A percentile compares a stretch with the other conserved stretches of the same genome.
Conservation (phyloP, 2,329 filamentous ascomycete species). For the Neofusicoccum sp. region DNA sequence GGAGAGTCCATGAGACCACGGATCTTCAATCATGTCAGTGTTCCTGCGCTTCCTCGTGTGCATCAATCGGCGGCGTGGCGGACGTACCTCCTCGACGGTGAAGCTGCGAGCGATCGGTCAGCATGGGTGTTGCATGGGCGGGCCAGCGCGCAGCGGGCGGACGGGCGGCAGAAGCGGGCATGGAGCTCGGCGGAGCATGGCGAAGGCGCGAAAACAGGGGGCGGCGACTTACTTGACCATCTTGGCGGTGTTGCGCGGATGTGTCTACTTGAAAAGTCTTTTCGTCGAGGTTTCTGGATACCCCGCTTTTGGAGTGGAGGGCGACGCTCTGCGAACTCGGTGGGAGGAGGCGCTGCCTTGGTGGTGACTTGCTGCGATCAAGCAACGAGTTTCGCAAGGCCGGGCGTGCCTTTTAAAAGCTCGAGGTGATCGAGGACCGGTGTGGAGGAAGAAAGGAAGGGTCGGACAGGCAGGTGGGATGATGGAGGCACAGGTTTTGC, state of each 20-base stretch:
- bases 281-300: conserved; percentile 6
- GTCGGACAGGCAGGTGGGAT: conserved; percentile 18
- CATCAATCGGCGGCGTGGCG: background rate
- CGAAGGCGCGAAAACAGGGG: background rate
- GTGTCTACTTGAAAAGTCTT: conserved; percentile 15
- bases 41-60: background rate
- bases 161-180: background rate
- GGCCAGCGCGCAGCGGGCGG: background rate
- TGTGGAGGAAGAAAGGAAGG: conserved; percentile 12
- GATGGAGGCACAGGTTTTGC: conserved; percentile 18
- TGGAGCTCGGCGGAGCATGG: background rate
- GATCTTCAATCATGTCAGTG: conserved; percentile 55
- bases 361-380: background rate
- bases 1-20: conserved; percentile 77
- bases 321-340: conserved; percentile 12
- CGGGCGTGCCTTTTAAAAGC: conserved; percentile 16
- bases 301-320: conserved; percentile 16
- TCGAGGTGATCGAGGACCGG: conserved; percentile 14
- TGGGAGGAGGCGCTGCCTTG: conserved; percentile 7
- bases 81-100: conserved; percentile 83
- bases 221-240: conserved; percentile 93
- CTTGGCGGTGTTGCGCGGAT: conserved; percentile 69
- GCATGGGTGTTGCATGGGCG: conserved; percentile 27
- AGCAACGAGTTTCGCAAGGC: conserved; percentile 13
- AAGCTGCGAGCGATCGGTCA: conserved; percentile 69